phyloP scores from a whole-genome alignment of 495 filamentous ascomycete genomes.

The Jackrogersella minutella region DNA sequence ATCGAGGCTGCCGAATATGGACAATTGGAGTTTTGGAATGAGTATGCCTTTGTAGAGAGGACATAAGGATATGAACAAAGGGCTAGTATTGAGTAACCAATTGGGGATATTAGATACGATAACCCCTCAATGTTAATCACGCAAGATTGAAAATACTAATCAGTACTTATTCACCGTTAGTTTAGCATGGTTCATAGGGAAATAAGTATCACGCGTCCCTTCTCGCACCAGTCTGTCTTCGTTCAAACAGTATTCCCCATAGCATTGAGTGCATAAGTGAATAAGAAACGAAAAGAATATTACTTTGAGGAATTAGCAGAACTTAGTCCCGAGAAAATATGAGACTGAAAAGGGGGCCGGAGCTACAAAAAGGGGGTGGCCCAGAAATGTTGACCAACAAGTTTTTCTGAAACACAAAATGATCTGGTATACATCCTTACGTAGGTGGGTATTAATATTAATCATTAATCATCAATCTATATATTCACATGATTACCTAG shows the following conservation, averaged over 20 bases:
- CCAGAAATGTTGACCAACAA: too few relatives aligned
- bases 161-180: not conserved
- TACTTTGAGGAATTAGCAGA: too few relatives aligned
- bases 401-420: too few relatives aligned
- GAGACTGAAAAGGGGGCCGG: not conserved
- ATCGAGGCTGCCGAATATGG: not conserved
- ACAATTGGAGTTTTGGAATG: slow-evolving; percentile 9
- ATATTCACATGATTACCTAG: not conserved
- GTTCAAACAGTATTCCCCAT: too few relatives aligned
- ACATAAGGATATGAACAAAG: not conserved
- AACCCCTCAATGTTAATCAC: not conserved
- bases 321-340: not conserved
- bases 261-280: too few relatives aligned
- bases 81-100: not conserved
- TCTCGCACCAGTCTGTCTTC: too few relatives aligned
- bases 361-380: not conserved
- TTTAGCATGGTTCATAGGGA: not conserved
- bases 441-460: too few relatives aligned
- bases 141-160: not conserved
- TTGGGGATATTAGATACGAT: not conserved
- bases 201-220: not conserved
- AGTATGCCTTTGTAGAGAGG: not conserved
- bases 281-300: too few relatives aligned
- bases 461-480: not conserved
- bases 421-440: too few relatives aligned